Percentiles rank a stretch among this genome's conserved stretches.
These are phyloP conservation scores for Oryza nivara DNA, from an alignment of 176 grass and related monocot genomes.

Conservation along the genomic window DNA sequence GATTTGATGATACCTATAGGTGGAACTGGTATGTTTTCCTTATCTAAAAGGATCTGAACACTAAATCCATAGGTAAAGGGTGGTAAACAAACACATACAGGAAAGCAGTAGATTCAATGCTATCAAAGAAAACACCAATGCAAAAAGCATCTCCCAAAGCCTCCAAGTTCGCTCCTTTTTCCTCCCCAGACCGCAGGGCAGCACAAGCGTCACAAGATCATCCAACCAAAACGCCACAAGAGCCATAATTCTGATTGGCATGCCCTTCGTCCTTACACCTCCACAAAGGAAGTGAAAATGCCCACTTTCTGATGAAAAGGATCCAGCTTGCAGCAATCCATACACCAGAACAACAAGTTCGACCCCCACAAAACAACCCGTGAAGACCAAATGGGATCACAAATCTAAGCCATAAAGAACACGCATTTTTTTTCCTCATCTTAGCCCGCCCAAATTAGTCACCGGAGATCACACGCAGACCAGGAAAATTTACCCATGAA, in stretches of 20 bases:
- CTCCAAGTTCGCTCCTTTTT: neutral
- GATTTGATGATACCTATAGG: neutral
- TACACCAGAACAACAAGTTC: neutral
- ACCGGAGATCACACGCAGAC: neutral
- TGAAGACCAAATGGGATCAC: neutral
- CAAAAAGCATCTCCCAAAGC: neutral
- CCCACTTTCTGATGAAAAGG: neutral
- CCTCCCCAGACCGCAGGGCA: neutral
- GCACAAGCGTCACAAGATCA: neutral
- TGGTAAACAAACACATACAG: neutral
- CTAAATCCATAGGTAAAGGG: neutral
- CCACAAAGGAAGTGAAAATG: conserved; percentile 5
- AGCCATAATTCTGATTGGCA: neutral
- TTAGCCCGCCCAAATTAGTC: neutral
- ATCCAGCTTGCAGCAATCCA: neutral
- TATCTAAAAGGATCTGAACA: neutral
- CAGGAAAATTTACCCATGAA: neutral
- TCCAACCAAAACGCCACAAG: neutral
- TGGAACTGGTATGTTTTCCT: neutral
- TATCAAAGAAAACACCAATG: neutral
- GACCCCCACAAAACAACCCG: neutral
- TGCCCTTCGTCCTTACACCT: neutral
- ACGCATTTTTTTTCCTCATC: neutral
- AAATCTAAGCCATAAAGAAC: neutral
- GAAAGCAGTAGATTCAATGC: neutral